These are phyloP conservation scores for Geotrichum carabidarum DNA, from an alignment of 1,139 yeast genomes.

Conservation along the genomic window DNA sequence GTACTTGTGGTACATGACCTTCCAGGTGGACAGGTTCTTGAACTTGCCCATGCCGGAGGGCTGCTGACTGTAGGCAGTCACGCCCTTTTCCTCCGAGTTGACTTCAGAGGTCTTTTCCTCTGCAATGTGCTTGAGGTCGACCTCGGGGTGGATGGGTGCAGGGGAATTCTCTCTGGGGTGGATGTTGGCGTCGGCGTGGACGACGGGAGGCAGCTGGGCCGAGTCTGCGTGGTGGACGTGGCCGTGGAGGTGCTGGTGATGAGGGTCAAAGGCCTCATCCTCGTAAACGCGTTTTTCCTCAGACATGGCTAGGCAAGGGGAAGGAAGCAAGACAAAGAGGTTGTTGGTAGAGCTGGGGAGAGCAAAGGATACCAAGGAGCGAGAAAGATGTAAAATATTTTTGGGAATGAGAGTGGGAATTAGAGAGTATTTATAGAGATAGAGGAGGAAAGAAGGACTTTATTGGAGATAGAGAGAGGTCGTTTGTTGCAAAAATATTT, in stretches of 20 bases:
- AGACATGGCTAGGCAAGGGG: background rate
- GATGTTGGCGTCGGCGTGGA: slow-evolving; percentile 28
- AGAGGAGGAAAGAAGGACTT: background rate
- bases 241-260: slow-evolving; percentile 30
- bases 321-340: background rate
- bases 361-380: no score
- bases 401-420: background rate
- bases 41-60: background rate
- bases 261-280: slow-evolving; percentile 15
- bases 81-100: background rate
- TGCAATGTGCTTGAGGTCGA: slow-evolving; percentile 2
- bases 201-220: slow-evolving; percentile 28
- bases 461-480: background rate
- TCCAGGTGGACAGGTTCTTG: background rate
- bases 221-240: slow-evolving; percentile 28
- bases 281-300: background rate
- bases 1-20: slow-evolving; percentile 18
- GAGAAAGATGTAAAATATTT: background rate
- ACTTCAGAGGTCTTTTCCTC: slow-evolving; percentile 1
- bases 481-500: no score
- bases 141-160: slow-evolving; percentile 13
- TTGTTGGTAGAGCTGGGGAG: no score
- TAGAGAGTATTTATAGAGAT: background rate
- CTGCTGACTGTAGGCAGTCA: background rate
- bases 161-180: slow-evolving; percentile 26